A percentile compares a stretch with the other conserved stretches of the same genome.
phyloP scores from a whole-genome alignment of 495 filamentous ascomycete species.

The Eremomyces bilateralis region DNA sequence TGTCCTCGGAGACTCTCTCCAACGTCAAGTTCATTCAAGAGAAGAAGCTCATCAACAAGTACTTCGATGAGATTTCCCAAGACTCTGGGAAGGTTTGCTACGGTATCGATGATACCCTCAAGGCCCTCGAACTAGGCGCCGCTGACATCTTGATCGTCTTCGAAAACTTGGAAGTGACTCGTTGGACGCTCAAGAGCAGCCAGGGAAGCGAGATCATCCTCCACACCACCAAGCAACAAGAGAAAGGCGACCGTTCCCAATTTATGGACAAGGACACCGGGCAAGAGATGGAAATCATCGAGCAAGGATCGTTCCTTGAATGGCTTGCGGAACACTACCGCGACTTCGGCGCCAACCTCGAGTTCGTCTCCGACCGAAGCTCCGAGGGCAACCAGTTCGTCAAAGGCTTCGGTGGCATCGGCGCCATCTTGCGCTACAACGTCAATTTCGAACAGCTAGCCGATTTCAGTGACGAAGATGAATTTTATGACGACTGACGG shows the following conservation, averaged over 20 bases:
- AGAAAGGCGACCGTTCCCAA: constrained; percentile 55
- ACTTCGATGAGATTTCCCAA: constrained; percentile 97
- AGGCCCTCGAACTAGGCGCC: constrained; percentile 89
- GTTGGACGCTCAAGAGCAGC: constrained; percentile 68
- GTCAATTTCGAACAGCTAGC: constrained; percentile 98
- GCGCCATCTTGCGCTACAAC: constrained; percentile 93
- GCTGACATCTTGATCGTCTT: constrained; percentile 92
- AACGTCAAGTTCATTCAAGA: constrained; percentile 99
- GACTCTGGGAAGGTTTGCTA: constrained; percentile 94
- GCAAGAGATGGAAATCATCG: constrained; percentile 82
- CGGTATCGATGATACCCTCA: constrained; percentile 90
- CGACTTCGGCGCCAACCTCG: constrained; percentile 87
- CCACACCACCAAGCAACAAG: constrained; percentile 75
- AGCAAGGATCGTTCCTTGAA: constrained; percentile 79
- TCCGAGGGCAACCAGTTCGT: constrained; percentile 99
- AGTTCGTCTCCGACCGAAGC: constrained; percentile 93
- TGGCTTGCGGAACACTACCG: constrained; percentile 97
- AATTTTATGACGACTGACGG: constrained; percentile 99
- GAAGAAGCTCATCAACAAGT: constrained; percentile 96
- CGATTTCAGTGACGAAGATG: constrained; percentile 88
- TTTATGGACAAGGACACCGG: constrained; percentile 92
- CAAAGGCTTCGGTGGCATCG: constrained; percentile 96
- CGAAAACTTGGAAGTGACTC: constrained; percentile 84
- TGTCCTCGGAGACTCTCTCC: constrained; percentile 84
- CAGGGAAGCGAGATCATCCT: constrained; percentile 48